Evolutionary conservation across 2,329 filamentous ascomycete genomes (phyloP), one percentile per base, ranked within the genome.

Genomic region (Teratosphaeria gauchensis): DNA sequence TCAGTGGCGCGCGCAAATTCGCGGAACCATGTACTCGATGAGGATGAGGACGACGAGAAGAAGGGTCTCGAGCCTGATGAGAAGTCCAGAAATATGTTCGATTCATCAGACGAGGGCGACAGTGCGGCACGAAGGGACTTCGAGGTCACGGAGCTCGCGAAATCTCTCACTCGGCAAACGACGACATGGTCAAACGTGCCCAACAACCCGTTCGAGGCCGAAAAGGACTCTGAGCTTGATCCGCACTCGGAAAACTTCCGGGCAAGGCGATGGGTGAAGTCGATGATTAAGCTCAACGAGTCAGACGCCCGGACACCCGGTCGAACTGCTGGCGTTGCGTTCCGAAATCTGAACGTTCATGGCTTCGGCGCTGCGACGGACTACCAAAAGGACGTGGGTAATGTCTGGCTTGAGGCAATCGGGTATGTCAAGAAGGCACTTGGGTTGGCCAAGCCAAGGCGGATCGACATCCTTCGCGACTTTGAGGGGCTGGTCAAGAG

Each of bases 401-500:
- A 79, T 59, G 65, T 79, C 54, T 75, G 71, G 69, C 61, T 79
- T 1, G 75, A 78, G 56, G 69, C 61, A 4, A 62, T 74, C 28
- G 75, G 74, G 12, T 54, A 75, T 1, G 65, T 70, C 51, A 74
- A 73, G 67, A 74, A 68, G 57, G 24, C 66, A 4, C 54, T 72
- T 4, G 70, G 72, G 3, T 53, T 67, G 54, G 64, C 55, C 3
- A 65, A 70, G 60, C 67, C 68, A 3, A 65, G 69, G 7, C 64
- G 68, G 48, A 74, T 74, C 63, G 84, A 90, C 66, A 90, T 90
- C 64, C 73, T 90, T 61, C 82, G 80, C 62, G 76, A 83, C 65
- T 84, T 88, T 58, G 85, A 89, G 63, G 87, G 87, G 30, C 69
- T 89, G 0, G 84, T 90, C 1, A 78, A 83, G 68, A 82, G 82